Base-by-base conservation (phyloP, 345 rosid species). In the Physaria fendleri region DNA sequence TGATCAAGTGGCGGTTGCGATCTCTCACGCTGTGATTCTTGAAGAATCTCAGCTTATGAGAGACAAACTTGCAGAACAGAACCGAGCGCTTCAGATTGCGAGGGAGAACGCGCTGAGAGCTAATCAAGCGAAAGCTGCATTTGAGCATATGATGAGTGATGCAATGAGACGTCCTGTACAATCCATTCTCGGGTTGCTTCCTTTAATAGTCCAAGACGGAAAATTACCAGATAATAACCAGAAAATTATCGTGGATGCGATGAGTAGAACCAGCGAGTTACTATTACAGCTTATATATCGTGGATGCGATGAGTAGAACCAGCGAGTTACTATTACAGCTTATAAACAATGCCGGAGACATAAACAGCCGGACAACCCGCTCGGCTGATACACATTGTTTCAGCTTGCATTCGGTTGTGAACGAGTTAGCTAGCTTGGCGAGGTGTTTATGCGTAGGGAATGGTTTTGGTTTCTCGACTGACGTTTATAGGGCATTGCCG, bases 41-140 rank as follows among this genome's bases (percentile, higher is more conserved):
- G 98, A 91, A 56, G 98, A 91, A 38, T 91, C 98, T 23, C 96
- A 85, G 50, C 84, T 77, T 14, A 91, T 88, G 95, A 85, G 96
- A 59, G 92, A 85, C 51, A 77, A 85, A 40, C 73, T 91, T 38
- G 90, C 72, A 55, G 90, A 85, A 69, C 96, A 91, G 76, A 91
- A 91, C 69, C 78, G 86, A 15, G 85, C 76, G 0, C 73, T 91
- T 61, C 90, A 91, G 48, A 77, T 60, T 39, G 92, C 88, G 4
- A 74, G 77, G 53, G 74, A 73, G 71, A 81, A 84, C 13, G 96
- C 96, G 21, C 54, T 85, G 79, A 85, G 89, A 85, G 98, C 98
- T 29, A 91, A 82, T 60, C 79, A 78, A 52, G 93, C 96, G 0
- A 86, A 92, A 48, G 77, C 65, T 50, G 85, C 85, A 0, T 88